Evolutionary conservation across 2,329 filamentous ascomycete species (phyloP).

Genomic region (Byssochlamys sp.): DNA sequence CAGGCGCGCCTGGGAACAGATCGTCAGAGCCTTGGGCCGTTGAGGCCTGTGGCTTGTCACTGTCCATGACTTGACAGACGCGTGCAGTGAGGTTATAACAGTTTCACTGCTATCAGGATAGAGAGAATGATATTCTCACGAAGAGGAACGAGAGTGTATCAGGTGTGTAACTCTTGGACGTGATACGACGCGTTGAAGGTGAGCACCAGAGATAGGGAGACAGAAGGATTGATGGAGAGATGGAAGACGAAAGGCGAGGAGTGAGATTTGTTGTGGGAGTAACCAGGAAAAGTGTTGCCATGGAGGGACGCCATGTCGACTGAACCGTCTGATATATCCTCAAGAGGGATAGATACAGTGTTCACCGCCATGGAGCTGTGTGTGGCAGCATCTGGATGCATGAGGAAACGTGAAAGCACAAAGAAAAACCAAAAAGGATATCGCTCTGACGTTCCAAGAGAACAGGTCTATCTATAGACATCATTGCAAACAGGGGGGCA

Average conservation of each 20-base stretch:
- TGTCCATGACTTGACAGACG: constrained; percentile 10
- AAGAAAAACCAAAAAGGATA: background rate
- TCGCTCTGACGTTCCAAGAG: background rate
- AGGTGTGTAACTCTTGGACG: background rate
- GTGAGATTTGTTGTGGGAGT: background rate
- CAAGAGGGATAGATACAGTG: background rate
- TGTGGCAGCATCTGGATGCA: background rate
- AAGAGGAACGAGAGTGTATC: background rate
- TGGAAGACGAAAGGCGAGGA: background rate
- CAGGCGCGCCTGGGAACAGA: background rate
- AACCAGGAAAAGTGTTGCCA: background rate
- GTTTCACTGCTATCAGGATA: background rate
- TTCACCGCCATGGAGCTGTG: background rate
- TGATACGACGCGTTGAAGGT: background rate
- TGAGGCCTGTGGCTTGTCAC: constrained; percentile 9
- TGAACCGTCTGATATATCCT: background rate
- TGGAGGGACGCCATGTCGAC: background rate
- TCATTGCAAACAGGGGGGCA: background rate
- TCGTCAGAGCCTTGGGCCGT: background rate
- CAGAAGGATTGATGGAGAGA: background rate
- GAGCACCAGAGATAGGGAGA: background rate
- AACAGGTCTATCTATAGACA: background rate
- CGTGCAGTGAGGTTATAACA: background rate
- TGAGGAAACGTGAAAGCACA: background rate
- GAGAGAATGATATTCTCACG: background rate